Conservation (phyloP, 2,329 filamentous ascomycete genomes). For the Hymenoscyphus infarciens region DNA sequence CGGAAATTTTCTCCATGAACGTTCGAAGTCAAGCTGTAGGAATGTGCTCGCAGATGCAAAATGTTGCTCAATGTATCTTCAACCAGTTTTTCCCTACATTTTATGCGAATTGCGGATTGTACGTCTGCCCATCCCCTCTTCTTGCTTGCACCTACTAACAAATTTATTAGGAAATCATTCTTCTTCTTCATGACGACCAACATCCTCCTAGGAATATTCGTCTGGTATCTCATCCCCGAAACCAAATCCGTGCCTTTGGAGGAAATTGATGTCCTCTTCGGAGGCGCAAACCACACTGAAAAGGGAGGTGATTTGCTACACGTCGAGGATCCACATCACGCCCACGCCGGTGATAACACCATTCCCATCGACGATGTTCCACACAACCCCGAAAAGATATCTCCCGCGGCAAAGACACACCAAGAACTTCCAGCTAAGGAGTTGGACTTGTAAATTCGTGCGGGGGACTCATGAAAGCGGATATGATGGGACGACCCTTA, state of each 20-base stretch:
- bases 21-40: slow-evolving; percentile 68
- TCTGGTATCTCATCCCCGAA: slow-evolving; percentile 51
- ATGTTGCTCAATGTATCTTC: slow-evolving; percentile 64
- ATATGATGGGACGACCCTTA: not conserved
- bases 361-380: not conserved
- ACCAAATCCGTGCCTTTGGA: slow-evolving; percentile 53
- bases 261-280: slow-evolving; percentile 54
- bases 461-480: not conserved
- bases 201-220: slow-evolving; percentile 45
- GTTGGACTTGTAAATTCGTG: not conserved
- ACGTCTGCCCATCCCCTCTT: slow-evolving; percentile 10
- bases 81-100: slow-evolving; percentile 70
- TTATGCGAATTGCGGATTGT: slow-evolving; percentile 51
- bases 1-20: slow-evolving; percentile 68
- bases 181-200: slow-evolving; percentile 55
- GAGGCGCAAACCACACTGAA: slow-evolving; percentile 32
- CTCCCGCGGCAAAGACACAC: not conserved
- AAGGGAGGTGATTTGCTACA: slow-evolving; percentile 31
- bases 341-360: slow-evolving; percentile 12
- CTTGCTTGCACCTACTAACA: not conserved
- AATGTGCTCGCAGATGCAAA: slow-evolving; percentile 59
- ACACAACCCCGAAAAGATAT: slow-evolving; percentile 36
- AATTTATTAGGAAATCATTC: slow-evolving; percentile 24
- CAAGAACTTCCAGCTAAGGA: slow-evolving; percentile 3
- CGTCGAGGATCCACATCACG: slow-evolving; percentile 24